A percentile compares a stretch with the other conserved stretches of the same genome.
phyloP scores from a whole-genome alignment of 352 stramenopile genomes.

The Globisporangium echinulatum region DNA sequence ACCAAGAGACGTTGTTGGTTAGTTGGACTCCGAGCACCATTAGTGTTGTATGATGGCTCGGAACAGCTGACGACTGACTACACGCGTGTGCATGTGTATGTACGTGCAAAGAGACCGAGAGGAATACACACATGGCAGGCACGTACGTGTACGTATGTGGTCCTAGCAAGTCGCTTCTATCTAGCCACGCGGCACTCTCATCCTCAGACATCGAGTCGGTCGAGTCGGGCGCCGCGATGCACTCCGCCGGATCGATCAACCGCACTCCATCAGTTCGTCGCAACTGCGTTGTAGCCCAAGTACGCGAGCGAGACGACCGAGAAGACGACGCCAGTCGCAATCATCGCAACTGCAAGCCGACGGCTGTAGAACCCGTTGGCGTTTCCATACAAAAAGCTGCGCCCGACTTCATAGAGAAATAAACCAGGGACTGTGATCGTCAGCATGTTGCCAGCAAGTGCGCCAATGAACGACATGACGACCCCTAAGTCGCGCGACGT shows the following conservation, averaged over 20 bases:
- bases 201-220: no score
- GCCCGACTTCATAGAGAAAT: conserved; percentile 71
- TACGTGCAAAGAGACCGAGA: no score
- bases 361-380: conserved; percentile 46
- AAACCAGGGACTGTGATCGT: conserved; percentile 62
- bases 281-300: conserved; percentile 49
- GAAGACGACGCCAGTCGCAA: conserved; percentile 42
- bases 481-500: conserved; percentile 58
- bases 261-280: conserved; percentile 14
- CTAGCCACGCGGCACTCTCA: no score
- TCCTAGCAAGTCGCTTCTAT: no score
- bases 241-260: background rate
- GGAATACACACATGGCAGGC: no score
- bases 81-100: no score
- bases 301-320: conserved; percentile 65
- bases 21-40: no score
- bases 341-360: conserved; percentile 40
- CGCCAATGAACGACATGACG: conserved; percentile 74
- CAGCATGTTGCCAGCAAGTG: conserved; percentile 64
- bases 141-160: no score
- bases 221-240: no score
- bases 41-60: no score
- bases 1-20: no score
- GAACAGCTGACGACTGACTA: no score
- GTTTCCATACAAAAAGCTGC: conserved; percentile 40